Evolutionary conservation across 75 land plant genomes (phyloP).

Genomic region (Isoetes taiwanensis): DNA sequence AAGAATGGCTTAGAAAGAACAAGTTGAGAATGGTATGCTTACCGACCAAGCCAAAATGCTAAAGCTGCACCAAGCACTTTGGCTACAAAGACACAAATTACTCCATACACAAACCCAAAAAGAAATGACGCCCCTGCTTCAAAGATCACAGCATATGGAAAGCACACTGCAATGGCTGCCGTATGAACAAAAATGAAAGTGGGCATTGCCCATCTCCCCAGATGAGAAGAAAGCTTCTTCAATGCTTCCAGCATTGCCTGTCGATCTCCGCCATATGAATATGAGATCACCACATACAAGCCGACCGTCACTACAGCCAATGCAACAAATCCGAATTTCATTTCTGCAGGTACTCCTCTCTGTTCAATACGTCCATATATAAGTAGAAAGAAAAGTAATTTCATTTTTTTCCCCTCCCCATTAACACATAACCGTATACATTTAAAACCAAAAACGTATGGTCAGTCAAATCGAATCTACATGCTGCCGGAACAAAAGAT

Average conservation of each 20-base stretch:
- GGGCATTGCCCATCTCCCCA: slow-evolving; percentile 84
- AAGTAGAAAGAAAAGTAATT: too few species aligned
- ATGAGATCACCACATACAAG: slow-evolving; percentile 1
- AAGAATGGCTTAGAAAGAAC: neutral
- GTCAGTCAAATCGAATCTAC: too few species aligned
- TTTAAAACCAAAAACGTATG: too few species aligned
- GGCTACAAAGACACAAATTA: slow-evolving; percentile 77
- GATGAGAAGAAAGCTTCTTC: slow-evolving; percentile 17
- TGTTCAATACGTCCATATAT: too few species aligned
- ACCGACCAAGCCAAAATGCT: slow-evolving; percentile 90
- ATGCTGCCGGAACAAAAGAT: too few species aligned
- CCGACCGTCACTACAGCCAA: too few species aligned
- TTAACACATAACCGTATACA: too few species aligned
- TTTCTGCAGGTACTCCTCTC: too few species aligned
- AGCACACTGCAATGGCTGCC: slow-evolving; percentile 62
- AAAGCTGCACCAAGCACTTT: slow-evolving; percentile 88
- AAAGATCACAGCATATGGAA: slow-evolving; percentile 77
- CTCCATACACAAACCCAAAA: slow-evolving; percentile 73
- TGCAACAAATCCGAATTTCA: too few species aligned
- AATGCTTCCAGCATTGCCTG: slow-evolving; percentile 33
- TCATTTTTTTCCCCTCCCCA: too few species aligned
- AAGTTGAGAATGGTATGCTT: neutral
- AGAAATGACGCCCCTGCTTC: slow-evolving; percentile 87
- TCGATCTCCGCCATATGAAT: slow-evolving; percentile 31
- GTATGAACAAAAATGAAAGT: slow-evolving; percentile 59